Percentiles rank a stretch among this genome's conserved stretches.
Evolutionary conservation across 495 filamentous ascomycete species (phyloP).

Genomic region (Collariella sp.): DNA sequence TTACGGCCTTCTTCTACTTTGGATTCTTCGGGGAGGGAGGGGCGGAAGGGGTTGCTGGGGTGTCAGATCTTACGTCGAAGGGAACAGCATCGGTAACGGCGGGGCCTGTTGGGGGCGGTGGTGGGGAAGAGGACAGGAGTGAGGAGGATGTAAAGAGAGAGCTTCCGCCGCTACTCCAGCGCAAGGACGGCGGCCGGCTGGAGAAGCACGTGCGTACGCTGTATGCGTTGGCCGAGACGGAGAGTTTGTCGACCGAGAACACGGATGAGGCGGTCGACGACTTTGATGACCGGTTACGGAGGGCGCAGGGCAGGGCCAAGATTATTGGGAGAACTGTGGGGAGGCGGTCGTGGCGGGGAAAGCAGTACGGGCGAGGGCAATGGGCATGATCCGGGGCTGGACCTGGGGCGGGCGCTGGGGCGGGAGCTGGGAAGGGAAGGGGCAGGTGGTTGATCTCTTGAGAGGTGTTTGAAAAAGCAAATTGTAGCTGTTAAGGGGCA

Average conservation of each 20-base stretch:
- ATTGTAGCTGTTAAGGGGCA: not conserved
- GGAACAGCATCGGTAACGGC: not conserved
- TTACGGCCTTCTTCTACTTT: conserved; percentile 11
- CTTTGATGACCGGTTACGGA: conserved; percentile 74
- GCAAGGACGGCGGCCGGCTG: conserved; percentile 49
- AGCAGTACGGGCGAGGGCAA: not conserved
- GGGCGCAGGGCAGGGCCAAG: conserved; percentile 69
- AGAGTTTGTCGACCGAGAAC: conserved; percentile 68
- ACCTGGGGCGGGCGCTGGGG: not conserved
- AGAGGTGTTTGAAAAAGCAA: not conserved
- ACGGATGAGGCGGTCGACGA: conserved; percentile 76
- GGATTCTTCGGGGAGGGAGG: conserved; percentile 23
- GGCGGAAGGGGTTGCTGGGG: not conserved
- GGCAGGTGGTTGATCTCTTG: not conserved
- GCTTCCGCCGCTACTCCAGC: conserved; percentile 32
- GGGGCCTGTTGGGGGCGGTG: not conserved
- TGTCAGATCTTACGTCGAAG: not conserved
- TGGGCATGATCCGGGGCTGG: conserved; percentile 2
- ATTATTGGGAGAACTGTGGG: conserved; percentile 65
- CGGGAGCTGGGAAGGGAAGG: not conserved
- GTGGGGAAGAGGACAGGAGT: not conserved
- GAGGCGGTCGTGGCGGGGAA: conserved; percentile 30
- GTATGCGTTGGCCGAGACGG: conserved; percentile 67
- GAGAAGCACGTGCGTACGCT: conserved; percentile 63
- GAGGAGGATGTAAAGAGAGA: not conserved